phyloP scores from a whole-genome alignment of 1,284 basidiomycete genomes.

The Somion occarium region DNA sequence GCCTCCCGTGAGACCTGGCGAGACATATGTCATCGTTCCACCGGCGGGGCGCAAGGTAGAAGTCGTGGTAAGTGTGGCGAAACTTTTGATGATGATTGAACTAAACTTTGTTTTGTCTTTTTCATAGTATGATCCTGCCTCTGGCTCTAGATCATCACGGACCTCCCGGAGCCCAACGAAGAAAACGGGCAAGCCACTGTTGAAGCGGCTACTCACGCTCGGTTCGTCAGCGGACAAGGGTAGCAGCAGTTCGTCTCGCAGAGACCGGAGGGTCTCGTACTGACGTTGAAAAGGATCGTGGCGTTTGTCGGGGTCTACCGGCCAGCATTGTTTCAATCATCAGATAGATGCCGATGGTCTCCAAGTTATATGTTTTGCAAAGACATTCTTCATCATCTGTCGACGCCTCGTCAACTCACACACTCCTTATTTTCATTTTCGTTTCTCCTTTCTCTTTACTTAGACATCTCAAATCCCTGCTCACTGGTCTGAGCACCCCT shows the following conservation, averaged over 20 bases:
- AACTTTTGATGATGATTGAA: slow-evolving; percentile 1
- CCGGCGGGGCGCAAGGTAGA: slow-evolving; percentile 23
- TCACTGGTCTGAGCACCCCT: not conserved
- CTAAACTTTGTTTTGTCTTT: not conserved
- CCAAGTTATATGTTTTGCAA: not conserved
- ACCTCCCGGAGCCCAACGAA: slow-evolving; percentile 21
- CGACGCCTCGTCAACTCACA: not conserved
- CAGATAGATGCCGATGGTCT: too few relatives aligned
- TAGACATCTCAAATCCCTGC: not conserved
- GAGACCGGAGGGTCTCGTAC: not conserved
- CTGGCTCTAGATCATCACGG: slow-evolving; percentile 11
- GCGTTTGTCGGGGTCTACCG: too few relatives aligned
- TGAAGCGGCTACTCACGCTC: slow-evolving; percentile 22
- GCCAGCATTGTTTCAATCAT: too few relatives aligned
- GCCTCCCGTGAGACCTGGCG: slow-evolving; percentile 22
- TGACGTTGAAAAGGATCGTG: not conserved
- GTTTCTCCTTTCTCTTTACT: not conserved
- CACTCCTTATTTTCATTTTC: not conserved
- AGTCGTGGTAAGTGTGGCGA: slow-evolving; percentile 18
- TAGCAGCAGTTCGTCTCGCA: not conserved
- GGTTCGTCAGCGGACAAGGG: not conserved
- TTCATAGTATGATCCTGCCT: not conserved
- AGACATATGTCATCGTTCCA: slow-evolving; percentile 26
- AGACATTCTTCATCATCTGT: not conserved
- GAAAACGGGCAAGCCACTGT: slow-evolving; percentile 17